Base-by-base conservation (phyloP, 2,329 filamentous ascomycete species). In the Beauveria bassiana region DNA sequence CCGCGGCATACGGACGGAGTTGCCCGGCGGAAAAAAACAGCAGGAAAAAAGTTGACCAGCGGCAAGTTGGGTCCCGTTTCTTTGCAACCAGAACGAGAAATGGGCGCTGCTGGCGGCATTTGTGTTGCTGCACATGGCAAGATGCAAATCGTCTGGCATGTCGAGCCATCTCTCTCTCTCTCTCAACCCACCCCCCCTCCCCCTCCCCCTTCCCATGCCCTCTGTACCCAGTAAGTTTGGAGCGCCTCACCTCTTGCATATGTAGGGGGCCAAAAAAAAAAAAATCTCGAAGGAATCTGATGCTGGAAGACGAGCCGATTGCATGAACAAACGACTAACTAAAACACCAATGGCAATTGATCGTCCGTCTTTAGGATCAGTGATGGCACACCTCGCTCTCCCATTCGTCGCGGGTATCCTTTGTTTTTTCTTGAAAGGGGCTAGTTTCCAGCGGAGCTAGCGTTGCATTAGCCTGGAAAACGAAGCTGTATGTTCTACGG, bases 261-360 rank as follows among this genome's bases (percentile, higher is more conserved):
- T 49, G 57, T 46, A 51, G 57, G 47, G 57, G 57, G 57, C 57
- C 57, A 59, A 59, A 53, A 40, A 53, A 38, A 18, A 4, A 49
- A 49, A 22, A 22, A 22, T 22, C 20, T 22, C 4, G 2, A 49
- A 47, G 31, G 31, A 16, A 47, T 8, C 20, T 6, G 47, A 51
- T 38, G n/a, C n/a, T 51, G 46, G 46, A 45, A 51, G 42, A n/a
- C 38, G 22, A 58, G 8, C 24, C 40, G 31, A 34, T 14, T 34
- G 31, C 31, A 34, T 34, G 12, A 4, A 34, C 31, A 34, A 5
- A 12, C 31, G 31, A 14, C 10, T 12, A 34, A 22, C 10, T 24
- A 34, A 31, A 12, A 34, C 31, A 5, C 31, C 31, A 34, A 34
- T 34, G 4, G 31, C 31, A 12, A 12, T 34, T 5, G 12, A 12